Base-by-base conservation (phyloP, 2,329 filamentous ascomycete genomes). In the Anthostomella pinea region DNA sequence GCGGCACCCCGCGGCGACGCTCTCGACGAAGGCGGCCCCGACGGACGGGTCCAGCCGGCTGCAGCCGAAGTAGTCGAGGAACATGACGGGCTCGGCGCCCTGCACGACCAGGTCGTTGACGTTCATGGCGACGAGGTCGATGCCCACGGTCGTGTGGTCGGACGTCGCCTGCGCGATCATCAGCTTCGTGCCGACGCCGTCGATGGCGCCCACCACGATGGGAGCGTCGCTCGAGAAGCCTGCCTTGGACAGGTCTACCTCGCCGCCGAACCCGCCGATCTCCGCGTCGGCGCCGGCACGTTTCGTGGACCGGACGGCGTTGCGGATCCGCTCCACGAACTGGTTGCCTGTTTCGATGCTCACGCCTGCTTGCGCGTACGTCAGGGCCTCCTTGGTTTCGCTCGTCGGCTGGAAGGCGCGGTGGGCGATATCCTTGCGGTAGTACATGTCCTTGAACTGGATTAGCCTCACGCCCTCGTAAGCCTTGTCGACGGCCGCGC, bases 111-210 rank as follows among this genome's bases (percentile, higher is more conserved):
- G 75, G 58, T 98, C 93, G 64, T 98, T 98, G 59, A 97, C 93
- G 63, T 96, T 97, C 91, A 97, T 97, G 50, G 93, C 93, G 4
- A 98, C 93, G 22, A 98, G 77, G 60, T 98, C 93, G 53, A 98
- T 89, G 43, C 93, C 93, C 8, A 98, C 91, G 3, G 90, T 95
- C 63, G 91, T 83, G 66, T 96, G 93, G 67, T 94, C 88, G 53
- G 81, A 77, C 69, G 94, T 86, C 9, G 81, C 79, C 60, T 96
- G 91, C 0, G 93, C 93, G 56, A 98, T 87, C 75, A 94, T 94
- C 53, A 97, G 83, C 70, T 97, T 97, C 31, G 91, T 97, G 41
- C 91, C 93, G 23, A 97, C 89, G 34, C 93, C 93, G 59, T 98
- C 93, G 48, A 96, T 97, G 42, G 89, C 90, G 37, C 87, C 87